Conservation (phyloP, 2,329 filamentous ascomycete genomes). For the Monosporascus ibericus region DNA sequence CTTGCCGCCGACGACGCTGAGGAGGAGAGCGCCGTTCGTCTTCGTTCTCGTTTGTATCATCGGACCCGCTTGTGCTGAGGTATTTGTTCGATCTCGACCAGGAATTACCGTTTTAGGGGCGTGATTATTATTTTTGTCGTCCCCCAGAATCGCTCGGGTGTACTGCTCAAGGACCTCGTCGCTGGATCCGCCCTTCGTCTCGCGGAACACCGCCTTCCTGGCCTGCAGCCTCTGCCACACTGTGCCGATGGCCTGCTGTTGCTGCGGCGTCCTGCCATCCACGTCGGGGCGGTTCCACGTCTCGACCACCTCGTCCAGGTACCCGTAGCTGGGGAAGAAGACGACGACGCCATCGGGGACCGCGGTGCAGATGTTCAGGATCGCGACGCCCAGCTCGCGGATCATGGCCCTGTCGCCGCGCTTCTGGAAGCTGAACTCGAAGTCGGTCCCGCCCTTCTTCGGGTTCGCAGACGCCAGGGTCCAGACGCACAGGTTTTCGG, state of each 20-base stretch:
- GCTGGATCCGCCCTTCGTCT: conserved; percentile 47
- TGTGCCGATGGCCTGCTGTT: no score
- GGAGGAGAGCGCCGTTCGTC: conserved; percentile 65
- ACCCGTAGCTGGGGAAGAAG: conserved; percentile 94
- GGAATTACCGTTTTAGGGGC: neutral
- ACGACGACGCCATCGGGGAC: conserved; percentile 88
- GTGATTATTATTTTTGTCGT: conserved; percentile 20
- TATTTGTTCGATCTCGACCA: no score
- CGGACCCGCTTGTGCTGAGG: neutral
- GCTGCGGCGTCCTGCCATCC: conserved; percentile 23
- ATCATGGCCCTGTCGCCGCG: conserved; percentile 66
- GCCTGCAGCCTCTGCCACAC: conserved; percentile 53
- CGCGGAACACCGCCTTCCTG: conserved; percentile 58
- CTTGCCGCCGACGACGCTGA: conserved; percentile 89
- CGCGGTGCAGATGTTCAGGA: conserved; percentile 64
- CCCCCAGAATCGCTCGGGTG: conserved; percentile 56
- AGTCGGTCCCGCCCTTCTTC: conserved; percentile 34
- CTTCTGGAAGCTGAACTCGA: conserved; percentile 85
- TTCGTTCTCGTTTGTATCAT: neutral
- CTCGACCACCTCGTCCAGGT: conserved; percentile 67
- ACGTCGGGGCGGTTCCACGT: conserved; percentile 45
- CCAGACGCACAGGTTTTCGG: conserved; percentile 72
- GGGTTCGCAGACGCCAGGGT: conserved; percentile 50
- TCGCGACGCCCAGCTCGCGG: conserved; percentile 63
- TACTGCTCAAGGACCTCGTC: conserved; percentile 74